phyloP scores from a whole-genome alignment of 306 rosid genomes.

The Heteromeles arbutifolia region DNA sequence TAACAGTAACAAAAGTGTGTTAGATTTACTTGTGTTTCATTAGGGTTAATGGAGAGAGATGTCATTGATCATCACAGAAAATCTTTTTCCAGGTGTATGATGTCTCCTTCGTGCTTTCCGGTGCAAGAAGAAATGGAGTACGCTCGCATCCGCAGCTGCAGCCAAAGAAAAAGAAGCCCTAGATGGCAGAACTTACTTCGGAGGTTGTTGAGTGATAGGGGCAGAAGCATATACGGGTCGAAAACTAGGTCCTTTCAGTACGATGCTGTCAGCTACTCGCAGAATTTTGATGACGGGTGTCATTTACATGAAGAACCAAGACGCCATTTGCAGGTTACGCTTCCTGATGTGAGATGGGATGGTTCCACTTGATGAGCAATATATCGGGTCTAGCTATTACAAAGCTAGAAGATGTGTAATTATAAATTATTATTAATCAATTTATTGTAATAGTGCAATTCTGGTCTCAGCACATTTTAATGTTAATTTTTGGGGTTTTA shows the following conservation, averaged over 20 bases:
- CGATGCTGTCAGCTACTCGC: conserved; percentile 79
- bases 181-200: conserved; percentile 49
- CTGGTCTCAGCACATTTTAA: too few relatives aligned
- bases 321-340: conserved; percentile 18
- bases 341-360: conserved; percentile 34
- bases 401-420: too few relatives aligned
- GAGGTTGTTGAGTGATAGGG: conserved; percentile 43
- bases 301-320: conserved; percentile 35
- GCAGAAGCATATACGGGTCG: conserved; percentile 21
- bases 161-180: conserved; percentile 19
- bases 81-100: conserved; percentile 31
- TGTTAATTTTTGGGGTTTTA: too few relatives aligned
- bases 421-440: too few relatives aligned
- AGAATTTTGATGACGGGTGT: conserved; percentile 70
- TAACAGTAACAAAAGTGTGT: background rate
- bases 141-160: conserved; percentile 33
- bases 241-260: conserved; percentile 59
- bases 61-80: background rate
- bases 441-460: too few relatives aligned
- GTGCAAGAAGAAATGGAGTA: conserved; percentile 38
- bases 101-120: conserved; percentile 52
- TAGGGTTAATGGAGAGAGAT: conserved; percentile 37
- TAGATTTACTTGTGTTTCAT: too few relatives aligned
- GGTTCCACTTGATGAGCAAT: background rate
- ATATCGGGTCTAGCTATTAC: too few relatives aligned